These are phyloP conservation scores for Beauveria scarabaeidicola DNA, from an alignment of 2,329 filamentous ascomycete species.

Conservation along the genomic window DNA sequence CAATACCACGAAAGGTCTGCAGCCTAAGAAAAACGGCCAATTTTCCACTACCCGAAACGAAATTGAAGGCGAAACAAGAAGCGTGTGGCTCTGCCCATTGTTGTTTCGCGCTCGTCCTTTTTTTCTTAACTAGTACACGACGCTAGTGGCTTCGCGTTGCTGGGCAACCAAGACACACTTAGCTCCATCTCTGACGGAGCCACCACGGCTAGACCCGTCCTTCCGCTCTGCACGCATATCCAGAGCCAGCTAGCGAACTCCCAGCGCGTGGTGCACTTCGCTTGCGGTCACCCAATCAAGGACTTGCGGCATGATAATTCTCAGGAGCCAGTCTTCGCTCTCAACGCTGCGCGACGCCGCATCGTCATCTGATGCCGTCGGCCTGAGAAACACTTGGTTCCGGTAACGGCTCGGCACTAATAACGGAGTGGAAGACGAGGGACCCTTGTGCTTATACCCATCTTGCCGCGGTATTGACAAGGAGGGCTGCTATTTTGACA, in stretches of 20 bases:
- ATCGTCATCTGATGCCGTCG: no score
- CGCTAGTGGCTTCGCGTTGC: neutral
- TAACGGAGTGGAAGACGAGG: no score
- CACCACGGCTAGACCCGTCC: constrained; percentile 8
- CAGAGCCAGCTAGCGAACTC: neutral
- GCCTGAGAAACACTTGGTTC: no score
- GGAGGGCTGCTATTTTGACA: no score
- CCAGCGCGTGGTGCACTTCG: neutral
- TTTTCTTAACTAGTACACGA: neutral
- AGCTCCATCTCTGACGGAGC: constrained; percentile 1
- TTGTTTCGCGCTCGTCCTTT: neutral
- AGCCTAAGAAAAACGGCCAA: neutral
- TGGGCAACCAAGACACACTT: neutral
- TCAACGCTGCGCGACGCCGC: neutral
- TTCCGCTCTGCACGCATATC: neutral
- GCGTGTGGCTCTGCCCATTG: neutral
- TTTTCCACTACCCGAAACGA: no score
- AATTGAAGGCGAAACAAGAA: no score
- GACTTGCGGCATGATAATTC: neutral
- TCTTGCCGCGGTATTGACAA: no score
- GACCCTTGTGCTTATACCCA: no score
- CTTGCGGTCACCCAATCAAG: neutral
- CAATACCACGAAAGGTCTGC: neutral
- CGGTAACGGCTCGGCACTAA: no score
- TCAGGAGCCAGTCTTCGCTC: neutral